Evolutionary conservation across 129 eudicot genomes (phyloP).

Genomic region (Lactuca sativa): DNA sequence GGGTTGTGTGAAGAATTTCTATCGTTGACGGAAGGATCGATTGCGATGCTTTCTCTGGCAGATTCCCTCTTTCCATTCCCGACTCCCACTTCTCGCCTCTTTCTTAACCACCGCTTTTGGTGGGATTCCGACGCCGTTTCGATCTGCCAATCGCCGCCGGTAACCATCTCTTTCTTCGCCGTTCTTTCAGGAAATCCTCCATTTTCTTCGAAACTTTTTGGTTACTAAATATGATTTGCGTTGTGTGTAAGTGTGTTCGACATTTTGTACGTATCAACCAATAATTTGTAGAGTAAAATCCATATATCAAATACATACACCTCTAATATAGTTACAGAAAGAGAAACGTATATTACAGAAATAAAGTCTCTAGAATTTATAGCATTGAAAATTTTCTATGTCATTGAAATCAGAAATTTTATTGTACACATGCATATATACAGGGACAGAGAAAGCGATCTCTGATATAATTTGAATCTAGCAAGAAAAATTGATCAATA

Average conservation of each 20-base stretch:
- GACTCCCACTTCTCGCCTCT: neutral
- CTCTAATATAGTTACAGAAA: constrained; percentile 27
- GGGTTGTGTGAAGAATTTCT: too few species aligned
- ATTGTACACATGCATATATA: constrained; percentile 20
- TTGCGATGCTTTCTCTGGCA: too few species aligned
- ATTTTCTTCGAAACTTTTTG: constrained; percentile 6
- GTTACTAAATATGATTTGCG: constrained; percentile 26
- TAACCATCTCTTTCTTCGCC: constrained; percentile 24
- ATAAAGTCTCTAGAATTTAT: neutral
- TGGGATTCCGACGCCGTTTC: neutral
- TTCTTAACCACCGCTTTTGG: neutral
- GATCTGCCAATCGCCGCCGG: neutral
- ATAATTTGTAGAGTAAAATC: constrained; percentile 21
- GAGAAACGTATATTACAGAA: constrained; percentile 13
- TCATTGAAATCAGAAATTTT: constrained; percentile 18
- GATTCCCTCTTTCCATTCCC: too few species aligned
- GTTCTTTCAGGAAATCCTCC: constrained; percentile 22
- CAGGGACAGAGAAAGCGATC: constrained; percentile 1
- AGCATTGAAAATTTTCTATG: constrained; percentile 14
- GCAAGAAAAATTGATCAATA: constrained; percentile 18
- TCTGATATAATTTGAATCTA: constrained; percentile 9
- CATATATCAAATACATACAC: constrained; percentile 26
- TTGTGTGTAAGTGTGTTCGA: constrained; percentile 24
- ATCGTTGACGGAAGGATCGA: too few species aligned
- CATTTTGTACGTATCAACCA: constrained; percentile 9